phyloP scores from a whole-genome alignment of 306 rosid species.

The Abrus precatorius region DNA sequence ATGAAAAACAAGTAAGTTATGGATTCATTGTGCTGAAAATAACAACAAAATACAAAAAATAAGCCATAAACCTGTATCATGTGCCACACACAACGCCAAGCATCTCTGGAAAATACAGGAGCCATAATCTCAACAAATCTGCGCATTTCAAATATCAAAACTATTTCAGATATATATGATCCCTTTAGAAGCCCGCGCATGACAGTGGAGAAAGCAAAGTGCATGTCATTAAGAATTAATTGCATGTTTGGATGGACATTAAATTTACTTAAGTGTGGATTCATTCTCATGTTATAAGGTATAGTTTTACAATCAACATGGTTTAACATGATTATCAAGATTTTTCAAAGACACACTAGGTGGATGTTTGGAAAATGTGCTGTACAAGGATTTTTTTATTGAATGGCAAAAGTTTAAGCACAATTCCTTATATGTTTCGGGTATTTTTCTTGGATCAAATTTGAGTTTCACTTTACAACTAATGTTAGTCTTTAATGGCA shows the following conservation, averaged over 20 bases:
- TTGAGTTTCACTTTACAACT: no score
- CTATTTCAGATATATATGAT: slow-evolving; percentile 24
- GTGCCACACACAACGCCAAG: slow-evolving; percentile 97
- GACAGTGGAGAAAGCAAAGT: slow-evolving; percentile 22
- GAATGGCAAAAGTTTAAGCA: no score
- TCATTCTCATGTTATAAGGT: no score
- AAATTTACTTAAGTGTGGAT: no score
- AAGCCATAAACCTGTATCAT: slow-evolving; percentile 78
- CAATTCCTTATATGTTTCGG: no score
- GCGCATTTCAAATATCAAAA: slow-evolving; percentile 32
- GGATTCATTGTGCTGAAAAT: slow-evolving; percentile 20
- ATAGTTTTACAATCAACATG: no score
- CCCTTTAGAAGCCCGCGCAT: background rate
- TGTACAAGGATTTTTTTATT: no score
- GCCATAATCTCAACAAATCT: slow-evolving; percentile 99
- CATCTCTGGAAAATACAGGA: slow-evolving; percentile 85
- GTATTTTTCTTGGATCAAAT: no score
- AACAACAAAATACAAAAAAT: background rate
- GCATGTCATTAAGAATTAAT: slow-evolving; percentile 5
- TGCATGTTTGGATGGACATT: background rate
- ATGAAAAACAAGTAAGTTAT: slow-evolving; percentile 21
- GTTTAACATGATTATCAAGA: no score
- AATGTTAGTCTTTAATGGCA: no score
- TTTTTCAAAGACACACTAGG: no score
- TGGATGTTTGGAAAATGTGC: no score